Evolutionary conservation across 371 early-diverging fungal genomes (phyloP), one percentile per base, ranked within the genome.

Genomic region (Enterocytospora artemiae): DNA sequence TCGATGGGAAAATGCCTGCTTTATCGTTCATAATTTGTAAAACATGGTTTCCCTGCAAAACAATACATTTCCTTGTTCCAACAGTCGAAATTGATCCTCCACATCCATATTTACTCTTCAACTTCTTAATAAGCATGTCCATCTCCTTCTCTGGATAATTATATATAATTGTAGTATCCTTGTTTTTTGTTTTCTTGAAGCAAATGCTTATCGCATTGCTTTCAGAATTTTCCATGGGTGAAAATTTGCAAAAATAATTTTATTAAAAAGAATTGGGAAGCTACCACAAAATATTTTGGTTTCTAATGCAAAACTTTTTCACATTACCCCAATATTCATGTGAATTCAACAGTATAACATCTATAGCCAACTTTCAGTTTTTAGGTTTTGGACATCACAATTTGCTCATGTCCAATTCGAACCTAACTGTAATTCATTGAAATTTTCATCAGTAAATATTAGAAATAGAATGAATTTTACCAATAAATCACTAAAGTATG

Each of bases 21-120:
- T 46, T 46, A 4, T 46, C 18, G 12, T 16, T 25, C 48, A 46
- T 16, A 20, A 46, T 16, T 25, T 46, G 12, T 7, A 18, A 5
- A 46, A 46, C 18, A 18, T 60, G 61, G 45, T 60, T 37, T 60
- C 61, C 61, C 20, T 60, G 48, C 22, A 60, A 37, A 4, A 54
- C 9, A 7, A 60, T 32, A 33, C 14, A 33, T 18, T 14, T 12
- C n/a, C 18, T 41, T n/a, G 7, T 18, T 4, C 24, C 37, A 3
- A 33, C 32, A 12, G 7, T 44, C 5, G 7, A 5, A n/a, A 60
- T 32, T 22, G 5, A 4, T 2, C 61, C 61, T 2, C 61, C 48
- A 32, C 61, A 60, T 2, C 61, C 61, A 31, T 46, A 60, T 32
- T 48, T 51, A 4, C 18, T 36, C 32, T 60, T 57, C 4, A 46